Conservation (phyloP, 306 rosid genomes). For the Prunus mume region DNA sequence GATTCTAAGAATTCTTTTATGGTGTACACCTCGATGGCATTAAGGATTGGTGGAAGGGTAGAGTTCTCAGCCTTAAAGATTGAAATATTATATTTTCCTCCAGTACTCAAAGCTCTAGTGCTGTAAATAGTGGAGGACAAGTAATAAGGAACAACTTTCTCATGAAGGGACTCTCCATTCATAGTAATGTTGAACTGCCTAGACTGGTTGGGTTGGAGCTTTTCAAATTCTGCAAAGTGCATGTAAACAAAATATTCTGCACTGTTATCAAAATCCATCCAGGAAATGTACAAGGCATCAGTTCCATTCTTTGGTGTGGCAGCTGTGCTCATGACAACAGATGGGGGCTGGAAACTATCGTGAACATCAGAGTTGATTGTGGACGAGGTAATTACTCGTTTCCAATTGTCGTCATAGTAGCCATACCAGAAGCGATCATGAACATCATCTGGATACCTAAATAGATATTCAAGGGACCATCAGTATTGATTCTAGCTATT, state of each 20-base stretch:
- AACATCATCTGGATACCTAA: slow-evolving; percentile 35
- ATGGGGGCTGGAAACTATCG: slow-evolving; percentile 12
- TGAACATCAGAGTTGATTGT: background rate
- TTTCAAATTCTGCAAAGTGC: slow-evolving; percentile 35
- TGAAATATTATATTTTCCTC: background rate
- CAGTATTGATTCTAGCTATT: no score
- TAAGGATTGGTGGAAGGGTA: slow-evolving; percentile 48
- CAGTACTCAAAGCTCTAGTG: background rate
- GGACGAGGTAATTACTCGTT: background rate
- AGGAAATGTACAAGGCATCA: background rate
- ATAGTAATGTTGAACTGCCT: no score
- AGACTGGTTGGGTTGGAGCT: slow-evolving; percentile 18
- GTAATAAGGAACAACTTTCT: no score
- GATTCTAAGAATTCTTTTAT: background rate
- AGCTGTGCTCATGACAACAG: slow-evolving; percentile 31
- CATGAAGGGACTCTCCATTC: no score
- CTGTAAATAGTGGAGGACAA: no score
- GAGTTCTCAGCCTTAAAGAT: slow-evolving; percentile 12
- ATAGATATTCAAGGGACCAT: no score
- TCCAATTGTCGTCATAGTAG: background rate
- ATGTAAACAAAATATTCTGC: slow-evolving; percentile 15
- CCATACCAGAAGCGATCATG: slow-evolving; percentile 39
- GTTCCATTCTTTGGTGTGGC: background rate
- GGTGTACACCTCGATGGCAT: slow-evolving; percentile 34
- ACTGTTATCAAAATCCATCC: background rate